phyloP scores from a whole-genome alignment of 768 basidiomycete species.

The Suillus alpinus region DNA sequence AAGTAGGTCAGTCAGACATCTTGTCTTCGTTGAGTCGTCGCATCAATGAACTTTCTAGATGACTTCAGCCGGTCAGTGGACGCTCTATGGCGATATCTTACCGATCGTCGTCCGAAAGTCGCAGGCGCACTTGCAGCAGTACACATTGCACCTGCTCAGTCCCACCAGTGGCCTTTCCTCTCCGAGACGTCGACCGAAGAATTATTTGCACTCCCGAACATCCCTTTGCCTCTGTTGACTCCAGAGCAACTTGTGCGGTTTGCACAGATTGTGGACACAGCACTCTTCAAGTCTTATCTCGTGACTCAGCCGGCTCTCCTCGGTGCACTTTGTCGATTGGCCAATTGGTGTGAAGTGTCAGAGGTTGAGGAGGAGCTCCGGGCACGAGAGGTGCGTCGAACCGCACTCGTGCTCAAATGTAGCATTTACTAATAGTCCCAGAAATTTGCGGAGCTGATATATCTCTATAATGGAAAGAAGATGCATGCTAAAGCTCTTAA shows the following conservation, averaged over 20 bases:
- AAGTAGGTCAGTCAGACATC: slow-evolving; percentile 29
- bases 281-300: slow-evolving; percentile 89
- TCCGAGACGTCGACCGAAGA: slow-evolving; percentile 73
- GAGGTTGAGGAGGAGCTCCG: slow-evolving; percentile 88
- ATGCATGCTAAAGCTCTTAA: slow-evolving; percentile 90
- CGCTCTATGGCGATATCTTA: slow-evolving; percentile 81
- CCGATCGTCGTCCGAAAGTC: slow-evolving; percentile 87
- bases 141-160: slow-evolving; percentile 63
- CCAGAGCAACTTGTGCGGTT: slow-evolving; percentile 85
- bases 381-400: slow-evolving; percentile 61
- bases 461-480: slow-evolving; percentile 90
- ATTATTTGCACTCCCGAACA: slow-evolving; percentile 75
- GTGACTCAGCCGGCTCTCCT: slow-evolving; percentile 77
- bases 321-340: slow-evolving; percentile 82
- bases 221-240: slow-evolving; percentile 65
- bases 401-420: background rate
- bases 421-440: slow-evolving; percentile 28
- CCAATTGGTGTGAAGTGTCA: slow-evolving; percentile 97
- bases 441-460: slow-evolving; percentile 91
- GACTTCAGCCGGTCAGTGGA: slow-evolving; percentile 75
- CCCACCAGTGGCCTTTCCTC: slow-evolving; percentile 65
- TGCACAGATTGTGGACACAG: slow-evolving; percentile 94
- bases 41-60: slow-evolving; percentile 37
- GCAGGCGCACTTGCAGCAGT: slow-evolving; percentile 71
- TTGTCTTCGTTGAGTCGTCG: background rate